These are phyloP conservation scores for Dacryopinax primogenitus DNA, from an alignment of 768 basidiomycete genomes.

Conservation along the genomic window DNA sequence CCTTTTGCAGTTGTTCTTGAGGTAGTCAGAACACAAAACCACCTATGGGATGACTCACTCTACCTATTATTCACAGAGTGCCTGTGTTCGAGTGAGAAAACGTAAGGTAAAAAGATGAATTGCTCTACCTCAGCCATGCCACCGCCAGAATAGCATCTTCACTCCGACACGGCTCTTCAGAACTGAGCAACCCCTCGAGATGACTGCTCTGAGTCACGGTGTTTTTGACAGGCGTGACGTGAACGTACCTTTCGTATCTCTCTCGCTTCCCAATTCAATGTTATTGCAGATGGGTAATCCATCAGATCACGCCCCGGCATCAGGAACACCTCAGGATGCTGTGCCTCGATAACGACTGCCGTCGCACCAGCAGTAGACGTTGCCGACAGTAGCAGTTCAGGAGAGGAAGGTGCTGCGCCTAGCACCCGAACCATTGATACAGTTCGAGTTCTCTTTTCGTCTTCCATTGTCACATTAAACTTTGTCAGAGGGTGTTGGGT, in stretches of 20 bases:
- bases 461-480: neutral
- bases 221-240: neutral
- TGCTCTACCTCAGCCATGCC: neutral
- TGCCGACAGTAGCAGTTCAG: neutral
- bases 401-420: neutral
- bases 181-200: neutral
- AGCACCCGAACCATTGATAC: neutral
- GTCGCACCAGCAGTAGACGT: no score
- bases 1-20: neutral
- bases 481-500: neutral
- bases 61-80: neutral
- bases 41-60: neutral
- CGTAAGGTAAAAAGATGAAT: neutral
- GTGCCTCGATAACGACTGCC: neutral
- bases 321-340: neutral
- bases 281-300: neutral
- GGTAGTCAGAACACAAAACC: neutral
- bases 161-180: neutral
- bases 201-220: neutral
- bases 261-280: neutral
- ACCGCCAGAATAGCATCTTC: neutral
- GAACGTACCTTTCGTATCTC: neutral
- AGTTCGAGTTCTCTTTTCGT: neutral
- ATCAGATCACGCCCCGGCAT: neutral
- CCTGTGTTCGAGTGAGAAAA: neutral